Base-by-base conservation (phyloP, 78 protist species). In the Dictyostelium firmibasis region DNA sequence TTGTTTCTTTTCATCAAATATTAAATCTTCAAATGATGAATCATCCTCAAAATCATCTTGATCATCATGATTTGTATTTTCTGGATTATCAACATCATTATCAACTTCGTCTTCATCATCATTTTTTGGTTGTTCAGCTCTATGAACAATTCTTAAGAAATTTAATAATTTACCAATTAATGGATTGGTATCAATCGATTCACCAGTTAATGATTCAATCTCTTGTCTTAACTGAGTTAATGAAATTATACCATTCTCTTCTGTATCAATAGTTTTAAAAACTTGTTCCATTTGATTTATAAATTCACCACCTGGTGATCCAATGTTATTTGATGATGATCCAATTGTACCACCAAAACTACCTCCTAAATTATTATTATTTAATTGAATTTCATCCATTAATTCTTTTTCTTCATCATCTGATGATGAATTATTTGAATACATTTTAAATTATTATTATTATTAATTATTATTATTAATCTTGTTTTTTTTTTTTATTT, bases 271-370 rank as follows among this genome's bases (percentile, higher is more conserved):
- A 6, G 86, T 62, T 33, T 69, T 89, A 33, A 89, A 89, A 14
- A 89, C 86, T 29, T 89, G 88, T 47, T 89, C 94, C 94, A 89
- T 89, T 70, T 89, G 94, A 31, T 60, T 31, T 18, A 89, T 89
- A 67, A 89, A 89, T n/a, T 89, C 86, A 10, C 25, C 35, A 14
- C 79, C 79, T 4, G 41, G n/a, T 72, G 79, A 72, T 33, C 38
- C 35, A n/a, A 27, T 60, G 69, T 64, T 89, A n/a, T 57, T 44
- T 47, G 69, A 64, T 27, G 44, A 33, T 33, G 35, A 16, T 16
- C 43, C 43, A 16, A 72, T 31, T 33, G 35, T 5, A 9, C 72
- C 72, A 62, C 74, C 74, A 72, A 9, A 31, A 64, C 81, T 35
- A 50, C 31, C 31, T 8, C 50, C 35, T 6, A n/a, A 35, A 16